Conservation (phyloP, 805 yeast species). For the Candida ipomoeae region DNA sequence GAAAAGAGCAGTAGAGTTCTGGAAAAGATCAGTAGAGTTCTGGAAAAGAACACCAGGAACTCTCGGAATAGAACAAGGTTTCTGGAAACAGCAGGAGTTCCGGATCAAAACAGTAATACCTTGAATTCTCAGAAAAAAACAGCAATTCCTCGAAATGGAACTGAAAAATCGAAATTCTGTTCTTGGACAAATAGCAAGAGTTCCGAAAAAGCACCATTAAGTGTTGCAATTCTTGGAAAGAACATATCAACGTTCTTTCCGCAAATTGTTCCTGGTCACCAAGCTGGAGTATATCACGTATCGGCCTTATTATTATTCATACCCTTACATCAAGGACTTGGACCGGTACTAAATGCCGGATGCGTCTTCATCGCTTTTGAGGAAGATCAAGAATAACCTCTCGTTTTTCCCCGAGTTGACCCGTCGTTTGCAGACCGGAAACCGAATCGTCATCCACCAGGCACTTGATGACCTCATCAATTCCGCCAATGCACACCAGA, state of each 20-base stretch:
- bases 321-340: slow-evolving; percentile 35
- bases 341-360: slow-evolving; percentile 21
- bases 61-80: too few relatives aligned
- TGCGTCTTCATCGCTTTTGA: slow-evolving; percentile 23
- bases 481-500: slow-evolving; percentile 49
- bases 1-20: too few relatives aligned
- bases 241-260: slow-evolving; percentile 22
- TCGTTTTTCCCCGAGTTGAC: slow-evolving; percentile 49
- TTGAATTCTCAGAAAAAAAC: too few relatives aligned
- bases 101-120: too few relatives aligned
- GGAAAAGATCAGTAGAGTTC: too few relatives aligned
- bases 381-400: slow-evolving; percentile 30
- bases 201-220: too few relatives aligned
- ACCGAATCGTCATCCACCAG: slow-evolving; percentile 67
- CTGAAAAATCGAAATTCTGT: too few relatives aligned
- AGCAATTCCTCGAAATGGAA: too few relatives aligned
- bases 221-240: too few relatives aligned
- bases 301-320: slow-evolving; percentile 50
- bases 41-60: too few relatives aligned
- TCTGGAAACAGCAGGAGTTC: too few relatives aligned
- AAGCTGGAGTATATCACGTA: slow-evolving; percentile 36
- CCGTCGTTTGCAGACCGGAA: slow-evolving; percentile 55
- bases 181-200: too few relatives aligned
- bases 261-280: slow-evolving; percentile 28
- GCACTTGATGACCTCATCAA: slow-evolving; percentile 60